These are phyloP conservation scores for Citrullus colocynthis DNA, from an alignment of 306 rosid species.

Conservation along the genomic window DNA sequence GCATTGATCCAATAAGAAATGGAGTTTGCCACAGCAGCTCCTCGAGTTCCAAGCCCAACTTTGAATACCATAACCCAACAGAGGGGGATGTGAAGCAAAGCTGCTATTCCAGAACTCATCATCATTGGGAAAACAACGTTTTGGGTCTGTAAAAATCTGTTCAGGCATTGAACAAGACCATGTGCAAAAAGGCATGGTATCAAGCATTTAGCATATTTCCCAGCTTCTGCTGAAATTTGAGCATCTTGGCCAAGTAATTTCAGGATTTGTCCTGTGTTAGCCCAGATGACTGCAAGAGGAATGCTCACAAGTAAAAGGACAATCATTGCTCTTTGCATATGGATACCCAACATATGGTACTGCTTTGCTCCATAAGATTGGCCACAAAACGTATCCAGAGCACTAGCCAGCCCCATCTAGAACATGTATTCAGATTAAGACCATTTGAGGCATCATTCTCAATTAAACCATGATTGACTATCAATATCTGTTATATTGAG, in stretches of 20 bases:
- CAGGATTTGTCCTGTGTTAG: slow-evolving; percentile 31
- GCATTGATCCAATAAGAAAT: slow-evolving; percentile 54
- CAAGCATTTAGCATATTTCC: slow-evolving; percentile 35
- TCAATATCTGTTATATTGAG: background rate
- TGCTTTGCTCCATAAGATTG: slow-evolving; percentile 54
- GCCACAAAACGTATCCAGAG: slow-evolving; percentile 69
- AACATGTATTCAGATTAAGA: background rate
- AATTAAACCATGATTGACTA: background rate
- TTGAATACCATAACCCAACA: slow-evolving; percentile 53
- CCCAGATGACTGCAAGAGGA: slow-evolving; percentile 35
- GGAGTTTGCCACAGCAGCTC: slow-evolving; percentile 50
- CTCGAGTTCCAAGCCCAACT: slow-evolving; percentile 42
- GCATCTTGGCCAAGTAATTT: slow-evolving; percentile 37
- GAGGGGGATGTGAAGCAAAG: slow-evolving; percentile 23
- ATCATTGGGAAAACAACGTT: slow-evolving; percentile 64
- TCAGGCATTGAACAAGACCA: slow-evolving; percentile 46
- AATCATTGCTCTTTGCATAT: slow-evolving; percentile 52
- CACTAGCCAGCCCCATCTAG: slow-evolving; percentile 63
- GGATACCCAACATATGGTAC: slow-evolving; percentile 47
- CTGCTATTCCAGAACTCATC: slow-evolving; percentile 27
- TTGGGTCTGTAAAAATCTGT: slow-evolving; percentile 54
- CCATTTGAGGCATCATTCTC: background rate
- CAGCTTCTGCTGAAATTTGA: slow-evolving; percentile 36
- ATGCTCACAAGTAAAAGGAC: slow-evolving; percentile 28
- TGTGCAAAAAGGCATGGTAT: slow-evolving; percentile 52